Evolutionary conservation across 2,329 filamentous ascomycete genomes (phyloP).

Genomic region (Nigrospora sphaerica): DNA sequence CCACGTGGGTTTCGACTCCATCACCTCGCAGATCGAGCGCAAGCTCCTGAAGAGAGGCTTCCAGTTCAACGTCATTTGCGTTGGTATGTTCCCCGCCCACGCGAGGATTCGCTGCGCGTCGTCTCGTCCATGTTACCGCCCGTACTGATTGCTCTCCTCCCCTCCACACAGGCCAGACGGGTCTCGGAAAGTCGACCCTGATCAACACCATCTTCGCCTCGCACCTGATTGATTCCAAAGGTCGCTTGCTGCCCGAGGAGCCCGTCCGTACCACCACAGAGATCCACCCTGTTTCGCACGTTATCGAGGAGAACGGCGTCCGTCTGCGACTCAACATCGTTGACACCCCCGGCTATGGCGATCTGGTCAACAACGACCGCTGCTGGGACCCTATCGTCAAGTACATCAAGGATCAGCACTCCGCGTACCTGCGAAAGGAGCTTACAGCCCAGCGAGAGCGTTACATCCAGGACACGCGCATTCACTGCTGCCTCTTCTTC

Average conservation of each 20-base stretch:
- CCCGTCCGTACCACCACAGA: constrained; percentile 92
- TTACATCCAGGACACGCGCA: constrained; percentile 98
- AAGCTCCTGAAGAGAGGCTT: constrained; percentile 99
- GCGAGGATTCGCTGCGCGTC: too few species aligned
- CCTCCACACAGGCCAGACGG: constrained; percentile 73
- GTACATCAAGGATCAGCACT: constrained; percentile 99
- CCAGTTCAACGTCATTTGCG: constrained; percentile 99
- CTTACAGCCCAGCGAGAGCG: constrained; percentile 97
- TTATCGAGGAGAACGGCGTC: constrained; percentile 99
- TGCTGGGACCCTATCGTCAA: constrained; percentile 99
- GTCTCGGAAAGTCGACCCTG: constrained; percentile 95
- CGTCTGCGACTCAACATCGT: constrained; percentile 97
- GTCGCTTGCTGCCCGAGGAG: constrained; percentile 86
- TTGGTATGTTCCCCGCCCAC: constrained; percentile 61
- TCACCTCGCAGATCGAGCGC: constrained; percentile 98
- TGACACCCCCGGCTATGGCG: constrained; percentile 95
- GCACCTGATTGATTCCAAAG: constrained; percentile 98
- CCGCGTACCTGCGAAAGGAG: constrained; percentile 97
- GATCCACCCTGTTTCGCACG: constrained; percentile 95
- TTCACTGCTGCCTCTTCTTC: constrained; percentile 99
- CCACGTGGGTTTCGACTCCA: constrained; percentile 99
- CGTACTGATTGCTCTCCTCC: too few species aligned
- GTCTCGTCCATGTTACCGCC: too few species aligned
- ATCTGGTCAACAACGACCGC: constrained; percentile 99
- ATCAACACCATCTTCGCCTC: constrained; percentile 99